Base-by-base conservation (phyloP, 805 yeast genomes). In the Dipodascus geniculatus region DNA sequence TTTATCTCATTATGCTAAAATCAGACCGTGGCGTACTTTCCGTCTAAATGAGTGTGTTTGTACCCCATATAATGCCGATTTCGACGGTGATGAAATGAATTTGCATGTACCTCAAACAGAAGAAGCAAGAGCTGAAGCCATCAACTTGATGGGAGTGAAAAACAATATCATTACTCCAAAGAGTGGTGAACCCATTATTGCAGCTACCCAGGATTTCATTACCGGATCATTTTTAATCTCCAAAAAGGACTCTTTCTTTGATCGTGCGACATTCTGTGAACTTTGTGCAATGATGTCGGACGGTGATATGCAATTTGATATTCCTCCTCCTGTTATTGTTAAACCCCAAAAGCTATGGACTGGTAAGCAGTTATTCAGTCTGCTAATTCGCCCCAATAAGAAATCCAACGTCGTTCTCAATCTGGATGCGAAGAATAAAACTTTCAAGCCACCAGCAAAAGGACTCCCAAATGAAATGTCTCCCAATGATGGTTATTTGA, bases 71-170 rank as follows among this genome's bases (percentile, higher is more conserved):
- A 95, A 95, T 68, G 99, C 99, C 42, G 99, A 93, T 78, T 93
- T 93, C 67, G 99, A 93, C 70, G 99, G 99, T 71, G 99, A 93
- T 71, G 99, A 93, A 70, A 93, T 93, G 99, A 93, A 93, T 69
- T 75, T 93, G 65, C 99, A 93, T 67, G 99, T 93, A 49, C 99
- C 99, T 1, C 99, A 93, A 69, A 93, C 98, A 1, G 98, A 93
- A 71, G 99, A 93, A 70, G 98, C 99, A 1, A 75, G 99, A 59
- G 96, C 98, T 0, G 99, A 93, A 69, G 99, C 99, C n/a, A 88
- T 91, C 70, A 87, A 86, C 64, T 76, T 93, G 65, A 93, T 93
- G 99, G 99, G 98, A 53, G 99, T 93, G 47, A 93, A 93, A 63
- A 86, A 90, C 65, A 93, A 93, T 66, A 74, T 93, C 58, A 77